These are phyloP conservation scores for Aspergillus sergii DNA, from an alignment of 2,329 filamentous ascomycete genomes.

Conservation along the genomic window DNA sequence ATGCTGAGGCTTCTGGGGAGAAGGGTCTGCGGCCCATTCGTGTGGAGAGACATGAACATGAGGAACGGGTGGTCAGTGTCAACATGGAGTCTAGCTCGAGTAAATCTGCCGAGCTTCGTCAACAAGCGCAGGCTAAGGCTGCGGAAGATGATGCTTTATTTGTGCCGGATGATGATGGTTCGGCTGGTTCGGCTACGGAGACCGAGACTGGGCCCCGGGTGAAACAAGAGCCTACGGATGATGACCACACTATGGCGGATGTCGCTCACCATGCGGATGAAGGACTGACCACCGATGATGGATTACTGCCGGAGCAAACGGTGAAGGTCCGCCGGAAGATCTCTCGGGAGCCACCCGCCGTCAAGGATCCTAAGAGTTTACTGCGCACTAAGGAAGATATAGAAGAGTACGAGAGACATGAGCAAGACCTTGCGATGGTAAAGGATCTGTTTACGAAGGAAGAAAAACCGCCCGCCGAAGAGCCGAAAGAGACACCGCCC, in stretches of 20 bases:
- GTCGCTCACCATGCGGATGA: conserved; percentile 32
- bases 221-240: conserved; percentile 58
- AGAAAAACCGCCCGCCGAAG: conserved; percentile 20
- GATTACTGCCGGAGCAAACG: conserved; percentile 36
- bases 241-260: conserved; percentile 42
- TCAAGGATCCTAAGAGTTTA: conserved; percentile 35
- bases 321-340: conserved; percentile 39
- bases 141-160: conserved; percentile 30
- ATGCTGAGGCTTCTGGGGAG: conserved; percentile 17
- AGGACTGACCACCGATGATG: conserved; percentile 31
- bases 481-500: conserved; percentile 19
- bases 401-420: conserved; percentile 45
- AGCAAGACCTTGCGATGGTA: conserved; percentile 42
- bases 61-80: conserved; percentile 56
- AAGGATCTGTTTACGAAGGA: conserved; percentile 40
- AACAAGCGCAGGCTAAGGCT: conserved; percentile 35
- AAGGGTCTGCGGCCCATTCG: conserved; percentile 54
- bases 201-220: conserved; percentile 39
- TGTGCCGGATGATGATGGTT: conserved; percentile 21
- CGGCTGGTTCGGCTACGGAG: conserved; percentile 12
- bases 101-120: conserved; percentile 45
- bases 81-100: conserved; percentile 56
- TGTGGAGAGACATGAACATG: conserved; percentile 58
- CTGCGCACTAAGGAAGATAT: conserved; percentile 46
- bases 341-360: conserved; percentile 23